phyloP scores from a whole-genome alignment of 495 filamentous ascomycete species.

The Xylaria longipes region DNA sequence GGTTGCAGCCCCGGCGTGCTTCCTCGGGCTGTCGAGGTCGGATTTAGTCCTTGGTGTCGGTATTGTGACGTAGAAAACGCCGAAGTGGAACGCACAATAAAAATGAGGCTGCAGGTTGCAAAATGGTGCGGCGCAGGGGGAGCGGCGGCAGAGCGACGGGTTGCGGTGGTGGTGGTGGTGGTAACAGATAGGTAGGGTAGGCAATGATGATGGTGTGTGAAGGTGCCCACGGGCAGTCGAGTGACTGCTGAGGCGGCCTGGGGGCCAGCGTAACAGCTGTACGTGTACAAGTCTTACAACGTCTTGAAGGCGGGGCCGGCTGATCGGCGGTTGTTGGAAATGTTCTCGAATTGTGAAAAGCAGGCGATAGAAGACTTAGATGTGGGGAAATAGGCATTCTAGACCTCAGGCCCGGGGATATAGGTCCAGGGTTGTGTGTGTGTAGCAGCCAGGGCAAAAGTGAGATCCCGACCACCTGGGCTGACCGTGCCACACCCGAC shows the following conservation, averaged over 20 bases:
- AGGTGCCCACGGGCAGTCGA: constrained; percentile 5
- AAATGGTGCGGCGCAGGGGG: constrained; percentile 15
- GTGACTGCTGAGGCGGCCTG: constrained; percentile 7
- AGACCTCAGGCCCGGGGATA: constrained; percentile 16
- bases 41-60: neutral
- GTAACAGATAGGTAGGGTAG: neutral
- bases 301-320: constrained; percentile 7
- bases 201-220: constrained; percentile 9
- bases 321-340: constrained; percentile 20
- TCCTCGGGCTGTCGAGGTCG: neutral
- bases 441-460: neutral
- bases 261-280: neutral
- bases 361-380: neutral
- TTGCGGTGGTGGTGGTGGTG: constrained; percentile 11
- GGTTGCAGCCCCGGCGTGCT: neutral
- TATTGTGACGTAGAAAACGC: constrained; percentile 16
- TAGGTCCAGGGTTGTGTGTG: neutral
- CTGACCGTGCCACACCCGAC: neutral
- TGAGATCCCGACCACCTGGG: constrained; percentile 23
- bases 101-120: constrained; percentile 18
- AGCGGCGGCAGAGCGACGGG: constrained; percentile 3
- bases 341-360: constrained; percentile 7
- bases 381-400: constrained; percentile 19
- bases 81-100: neutral
- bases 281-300: constrained; percentile 4